These are phyloP conservation scores for Xylaria polymorpha DNA, from an alignment of 2,329 filamentous ascomycete species.

Conservation along the genomic window DNA sequence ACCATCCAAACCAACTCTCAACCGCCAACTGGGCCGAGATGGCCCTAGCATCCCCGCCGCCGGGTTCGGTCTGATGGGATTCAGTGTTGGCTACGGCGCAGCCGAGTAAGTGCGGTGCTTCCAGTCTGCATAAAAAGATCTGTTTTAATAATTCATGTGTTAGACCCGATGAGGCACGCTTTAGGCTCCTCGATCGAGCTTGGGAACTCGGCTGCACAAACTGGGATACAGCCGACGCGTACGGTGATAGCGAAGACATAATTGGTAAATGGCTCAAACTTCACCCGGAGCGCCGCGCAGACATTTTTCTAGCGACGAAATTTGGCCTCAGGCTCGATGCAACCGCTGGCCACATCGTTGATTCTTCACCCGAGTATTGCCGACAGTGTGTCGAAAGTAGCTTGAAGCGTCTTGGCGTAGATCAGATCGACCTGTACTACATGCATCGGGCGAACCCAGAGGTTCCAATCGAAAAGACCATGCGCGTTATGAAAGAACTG, in stretches of 20 bases:
- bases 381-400: constrained; percentile 27
- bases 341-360: constrained; percentile 29
- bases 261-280: constrained; percentile 53
- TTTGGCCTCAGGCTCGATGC: constrained; percentile 54
- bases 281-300: constrained; percentile 55
- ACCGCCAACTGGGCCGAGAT: constrained; percentile 23
- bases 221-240: constrained; percentile 34
- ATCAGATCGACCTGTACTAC: constrained; percentile 61
- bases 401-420: constrained; percentile 46
- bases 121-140: background rate
- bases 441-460: constrained; percentile 56
- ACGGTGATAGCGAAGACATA: constrained; percentile 53
- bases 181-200: constrained; percentile 29
- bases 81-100: constrained; percentile 29
- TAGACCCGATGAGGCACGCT: constrained; percentile 15
- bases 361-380: constrained; percentile 44
- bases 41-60: constrained; percentile 29
- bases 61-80: constrained; percentile 33
- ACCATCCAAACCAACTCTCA: background rate
- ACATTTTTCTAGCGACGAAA: constrained; percentile 63
- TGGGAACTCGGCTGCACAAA: constrained; percentile 32
- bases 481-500: constrained; percentile 57
- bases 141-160: background rate
- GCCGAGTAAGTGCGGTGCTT: constrained; percentile 15
- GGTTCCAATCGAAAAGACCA: constrained; percentile 61